Conservation (phyloP, 257 asterid genomes). For the Solanum verrucosum region DNA sequence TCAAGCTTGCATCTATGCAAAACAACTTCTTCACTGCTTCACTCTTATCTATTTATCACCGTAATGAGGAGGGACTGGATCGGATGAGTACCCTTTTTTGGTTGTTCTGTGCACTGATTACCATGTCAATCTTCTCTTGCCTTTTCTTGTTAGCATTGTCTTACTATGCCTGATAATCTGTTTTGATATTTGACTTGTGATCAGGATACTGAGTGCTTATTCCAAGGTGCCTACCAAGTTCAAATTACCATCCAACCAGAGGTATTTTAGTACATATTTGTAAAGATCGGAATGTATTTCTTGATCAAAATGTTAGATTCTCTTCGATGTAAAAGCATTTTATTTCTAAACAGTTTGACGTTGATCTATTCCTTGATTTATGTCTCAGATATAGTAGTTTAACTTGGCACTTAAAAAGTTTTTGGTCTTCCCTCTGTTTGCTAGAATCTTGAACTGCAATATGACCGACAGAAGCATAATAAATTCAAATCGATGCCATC, state of each 20-base stretch:
- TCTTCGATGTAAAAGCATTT: background rate
- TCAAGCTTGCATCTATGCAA: background rate
- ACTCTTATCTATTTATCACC: background rate
- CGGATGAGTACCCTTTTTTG: background rate
- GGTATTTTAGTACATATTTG: conserved; percentile 27
- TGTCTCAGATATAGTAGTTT: background rate
- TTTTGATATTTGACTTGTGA: conserved; percentile 1
- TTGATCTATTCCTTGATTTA: background rate
- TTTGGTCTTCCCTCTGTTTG: background rate
- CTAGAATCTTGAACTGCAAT: background rate
- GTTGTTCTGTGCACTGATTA: background rate
- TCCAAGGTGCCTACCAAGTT: conserved; percentile 66
- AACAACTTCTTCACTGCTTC: background rate
- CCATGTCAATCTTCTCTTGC: background rate
- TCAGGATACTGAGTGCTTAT: conserved; percentile 69
- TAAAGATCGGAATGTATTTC: background rate
- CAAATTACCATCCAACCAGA: conserved; percentile 43
- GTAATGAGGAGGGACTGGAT: background rate
- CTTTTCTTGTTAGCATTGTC: background rate
- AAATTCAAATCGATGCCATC: background rate
- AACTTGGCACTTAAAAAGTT: background rate
- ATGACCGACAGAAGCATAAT: background rate
- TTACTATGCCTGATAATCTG: background rate
- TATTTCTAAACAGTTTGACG: background rate
- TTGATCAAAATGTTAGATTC: background rate